These are phyloP conservation scores for Solidago caesia DNA, from an alignment of 129 eudicot genomes.

Conservation along the genomic window DNA sequence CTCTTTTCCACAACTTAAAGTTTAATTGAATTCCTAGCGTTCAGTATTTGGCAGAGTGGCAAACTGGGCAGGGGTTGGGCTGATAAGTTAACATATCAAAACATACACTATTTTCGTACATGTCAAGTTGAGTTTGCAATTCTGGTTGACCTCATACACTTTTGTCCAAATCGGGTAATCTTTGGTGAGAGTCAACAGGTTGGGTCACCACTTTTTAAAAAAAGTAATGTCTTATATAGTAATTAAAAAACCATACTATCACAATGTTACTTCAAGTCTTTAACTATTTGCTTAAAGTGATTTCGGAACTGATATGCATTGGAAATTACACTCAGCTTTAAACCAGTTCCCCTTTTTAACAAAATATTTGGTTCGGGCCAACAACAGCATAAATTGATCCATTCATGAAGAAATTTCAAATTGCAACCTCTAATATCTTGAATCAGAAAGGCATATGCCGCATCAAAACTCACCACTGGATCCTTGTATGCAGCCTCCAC, in stretches of 20 bases:
- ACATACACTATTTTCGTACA: not conserved
- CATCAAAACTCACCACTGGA: slow-evolving; percentile 67
- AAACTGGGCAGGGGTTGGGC: not conserved
- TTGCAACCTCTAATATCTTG: not conserved
- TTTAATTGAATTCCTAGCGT: not conserved
- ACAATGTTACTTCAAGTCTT: not conserved
- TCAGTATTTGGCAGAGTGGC: not conserved
- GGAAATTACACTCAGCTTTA: not conserved
- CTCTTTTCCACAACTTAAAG: slow-evolving; percentile 5
- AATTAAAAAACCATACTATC: not conserved
- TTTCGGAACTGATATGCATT: not conserved
- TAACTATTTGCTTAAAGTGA: not conserved
- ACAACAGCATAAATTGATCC: not conserved
- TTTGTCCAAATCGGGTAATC: not conserved
- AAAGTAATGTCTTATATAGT: not conserved
- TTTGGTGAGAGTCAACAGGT: too few relatives aligned
- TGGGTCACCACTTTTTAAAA: not conserved
- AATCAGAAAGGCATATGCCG: slow-evolving; percentile 9
- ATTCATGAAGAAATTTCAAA: not conserved
- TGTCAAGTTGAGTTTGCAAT: not conserved
- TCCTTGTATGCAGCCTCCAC: slow-evolving; percentile 94
- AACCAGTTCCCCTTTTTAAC: not conserved
- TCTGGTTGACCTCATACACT: not conserved
- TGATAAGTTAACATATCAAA: not conserved
- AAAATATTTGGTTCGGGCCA: not conserved